phyloP scores from a whole-genome alignment of 306 rosid genomes.

The Biancaea sappan region DNA sequence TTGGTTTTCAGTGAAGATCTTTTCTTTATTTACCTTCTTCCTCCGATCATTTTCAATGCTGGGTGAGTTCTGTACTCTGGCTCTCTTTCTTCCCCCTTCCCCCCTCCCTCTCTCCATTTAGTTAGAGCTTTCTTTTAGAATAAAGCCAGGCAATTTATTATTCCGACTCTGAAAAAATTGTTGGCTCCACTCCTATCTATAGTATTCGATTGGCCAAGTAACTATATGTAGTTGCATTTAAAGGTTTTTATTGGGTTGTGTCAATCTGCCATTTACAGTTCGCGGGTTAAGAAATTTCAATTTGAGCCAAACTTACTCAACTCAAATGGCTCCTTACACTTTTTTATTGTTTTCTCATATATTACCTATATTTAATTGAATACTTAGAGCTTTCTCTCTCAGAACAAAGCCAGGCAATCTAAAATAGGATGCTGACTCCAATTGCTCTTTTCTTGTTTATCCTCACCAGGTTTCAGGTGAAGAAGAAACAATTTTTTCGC shows the following conservation, averaged over 20 bases:
- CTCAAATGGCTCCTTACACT: too few relatives aligned
- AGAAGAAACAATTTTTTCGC: constrained; percentile 94
- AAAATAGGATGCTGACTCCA: constrained; percentile 22
- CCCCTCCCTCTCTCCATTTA: too few relatives aligned
- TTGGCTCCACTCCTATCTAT: not conserved
- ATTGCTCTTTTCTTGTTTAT: constrained; percentile 27
- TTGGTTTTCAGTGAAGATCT: constrained; percentile 85
- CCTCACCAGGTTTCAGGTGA: constrained; percentile 84
- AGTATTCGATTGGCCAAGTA: not conserved
- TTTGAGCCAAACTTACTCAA: too few relatives aligned
- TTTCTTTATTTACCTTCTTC: constrained; percentile 95
- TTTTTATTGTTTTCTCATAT: too few relatives aligned
- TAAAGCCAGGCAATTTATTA: not conserved
- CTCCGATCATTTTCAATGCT: constrained; percentile 97
- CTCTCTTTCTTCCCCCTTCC: not conserved
- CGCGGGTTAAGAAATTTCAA: too few relatives aligned
- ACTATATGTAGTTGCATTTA: not conserved
- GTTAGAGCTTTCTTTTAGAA: not conserved
- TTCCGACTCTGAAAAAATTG: not conserved
- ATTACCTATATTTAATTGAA: too few relatives aligned
- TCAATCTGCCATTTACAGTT: too few relatives aligned
- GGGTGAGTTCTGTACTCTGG: constrained; percentile 55
- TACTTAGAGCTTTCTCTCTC: too few relatives aligned
- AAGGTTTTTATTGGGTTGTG: too few relatives aligned
- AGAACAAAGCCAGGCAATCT: too few relatives aligned